phyloP scores from a whole-genome alignment of 2,329 filamentous ascomycete genomes.

The Aureobasidium sp. region DNA sequence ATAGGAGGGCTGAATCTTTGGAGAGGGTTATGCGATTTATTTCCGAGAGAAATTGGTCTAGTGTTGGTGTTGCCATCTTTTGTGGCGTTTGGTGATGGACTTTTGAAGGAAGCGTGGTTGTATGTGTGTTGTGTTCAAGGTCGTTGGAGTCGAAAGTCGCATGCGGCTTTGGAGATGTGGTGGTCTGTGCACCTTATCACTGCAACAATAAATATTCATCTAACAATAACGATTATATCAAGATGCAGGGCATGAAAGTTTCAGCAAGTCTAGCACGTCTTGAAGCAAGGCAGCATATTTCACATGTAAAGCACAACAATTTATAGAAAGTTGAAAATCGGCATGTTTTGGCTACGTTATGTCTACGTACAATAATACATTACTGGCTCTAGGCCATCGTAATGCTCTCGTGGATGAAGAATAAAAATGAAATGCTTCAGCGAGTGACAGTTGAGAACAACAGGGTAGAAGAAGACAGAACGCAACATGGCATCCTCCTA shows the following conservation, averaged over 20 bases:
- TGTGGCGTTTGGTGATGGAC: too few species aligned
- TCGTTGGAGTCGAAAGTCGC: not conserved
- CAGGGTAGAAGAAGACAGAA: conserved; percentile 1
- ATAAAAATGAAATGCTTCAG: not conserved
- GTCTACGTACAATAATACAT: conserved; percentile 20
- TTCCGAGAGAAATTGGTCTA: conserved; percentile 73
- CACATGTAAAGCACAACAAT: not conserved
- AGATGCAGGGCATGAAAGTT: too few species aligned
- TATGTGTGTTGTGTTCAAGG: not conserved
- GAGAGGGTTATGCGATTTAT: conserved; percentile 68
- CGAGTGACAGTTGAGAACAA: not conserved
- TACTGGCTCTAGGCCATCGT: conserved; percentile 18
- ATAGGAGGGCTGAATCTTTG: conserved; percentile 71
- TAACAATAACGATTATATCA: conserved; percentile 9
- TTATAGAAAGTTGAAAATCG: not conserved
- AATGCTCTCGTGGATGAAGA: conserved; percentile 16
- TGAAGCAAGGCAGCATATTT: not conserved
- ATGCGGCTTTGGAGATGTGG: not conserved
- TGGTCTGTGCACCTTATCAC: conserved; percentile 9
- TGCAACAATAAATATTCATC: not conserved
- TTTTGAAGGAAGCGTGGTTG: not conserved
- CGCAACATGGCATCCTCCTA: not conserved
- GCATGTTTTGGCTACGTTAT: conserved; percentile 6
- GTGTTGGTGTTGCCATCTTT: conserved; percentile 57
- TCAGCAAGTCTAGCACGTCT: not conserved